Conservation (phyloP, 2,329 filamentous ascomycete genomes). For the Lachnellula hyalina region DNA sequence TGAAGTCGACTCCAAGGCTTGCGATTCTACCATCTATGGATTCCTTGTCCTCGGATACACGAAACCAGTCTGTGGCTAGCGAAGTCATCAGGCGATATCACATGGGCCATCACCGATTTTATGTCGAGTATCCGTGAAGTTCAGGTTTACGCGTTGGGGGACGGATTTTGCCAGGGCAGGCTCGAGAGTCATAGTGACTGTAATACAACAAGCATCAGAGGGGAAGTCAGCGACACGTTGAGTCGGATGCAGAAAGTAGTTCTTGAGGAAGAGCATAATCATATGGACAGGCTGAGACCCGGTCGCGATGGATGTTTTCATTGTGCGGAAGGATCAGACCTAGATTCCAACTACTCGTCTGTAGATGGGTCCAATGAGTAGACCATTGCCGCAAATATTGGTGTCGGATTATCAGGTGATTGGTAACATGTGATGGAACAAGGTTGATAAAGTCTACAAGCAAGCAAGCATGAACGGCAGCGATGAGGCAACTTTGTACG, state of each 20-base stretch:
- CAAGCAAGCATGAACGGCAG: no score
- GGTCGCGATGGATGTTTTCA: neutral
- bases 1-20: neutral
- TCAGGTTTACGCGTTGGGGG: neutral
- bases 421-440: neutral
- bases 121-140: neutral
- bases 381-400: neutral
- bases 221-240: neutral
- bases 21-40: neutral
- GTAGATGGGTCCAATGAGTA: no score
- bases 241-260: neutral
- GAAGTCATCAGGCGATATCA: neutral
- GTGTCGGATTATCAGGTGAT: neutral
- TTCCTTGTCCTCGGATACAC: neutral
- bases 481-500: no score
- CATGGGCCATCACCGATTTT: neutral
- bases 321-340: neutral
- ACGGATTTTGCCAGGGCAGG: neutral
- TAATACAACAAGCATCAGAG: neutral
- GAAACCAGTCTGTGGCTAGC: neutral
- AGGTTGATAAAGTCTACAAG: no score
- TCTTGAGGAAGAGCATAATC: neutral
- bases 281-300: neutral
- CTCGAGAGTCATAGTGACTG: neutral
- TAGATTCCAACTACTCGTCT: no score